A percentile compares a stretch with the other conserved stretches of the same genome.
phyloP scores from a whole-genome alignment of 2,329 filamentous ascomycete species.

The Conoideocrella luteorostrata region DNA sequence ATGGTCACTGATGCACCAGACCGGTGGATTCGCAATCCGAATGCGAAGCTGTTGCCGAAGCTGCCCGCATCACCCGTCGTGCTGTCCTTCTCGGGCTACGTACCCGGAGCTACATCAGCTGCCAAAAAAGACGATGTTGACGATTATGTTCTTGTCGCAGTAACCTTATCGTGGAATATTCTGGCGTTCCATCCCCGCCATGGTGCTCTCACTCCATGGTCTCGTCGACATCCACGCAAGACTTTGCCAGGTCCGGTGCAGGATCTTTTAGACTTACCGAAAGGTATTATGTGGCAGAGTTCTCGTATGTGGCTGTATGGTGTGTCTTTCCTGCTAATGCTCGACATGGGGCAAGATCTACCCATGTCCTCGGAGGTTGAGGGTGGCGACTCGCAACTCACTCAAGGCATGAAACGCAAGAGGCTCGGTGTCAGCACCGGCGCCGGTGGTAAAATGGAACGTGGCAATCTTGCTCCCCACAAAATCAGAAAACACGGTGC shows the following conservation, averaged over 20 bases:
- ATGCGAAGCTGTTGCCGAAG: constrained; percentile 61
- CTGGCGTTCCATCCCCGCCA: constrained; percentile 73
- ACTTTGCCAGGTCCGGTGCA: constrained; percentile 69
- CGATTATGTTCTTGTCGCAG: constrained; percentile 47
- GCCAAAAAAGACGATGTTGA: constrained; percentile 22
- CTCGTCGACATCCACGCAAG: constrained; percentile 70
- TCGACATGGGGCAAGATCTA: constrained; percentile 73
- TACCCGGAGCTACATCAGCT: constrained; percentile 25
- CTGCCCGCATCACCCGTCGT: constrained; percentile 59
- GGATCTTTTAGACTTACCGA: constrained; percentile 69
- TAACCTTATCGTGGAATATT: constrained; percentile 56
- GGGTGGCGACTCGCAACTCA: constrained; percentile 21
- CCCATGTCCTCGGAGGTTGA: constrained; percentile 21
- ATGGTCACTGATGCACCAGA: constrained; percentile 35
- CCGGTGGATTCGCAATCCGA: constrained; percentile 70
- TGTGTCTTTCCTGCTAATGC: constrained; percentile 81
- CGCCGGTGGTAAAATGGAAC: constrained; percentile 47
- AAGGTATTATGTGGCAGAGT: constrained; percentile 80
- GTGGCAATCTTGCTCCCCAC: constrained; percentile 37
- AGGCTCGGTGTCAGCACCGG: constrained; percentile 41
- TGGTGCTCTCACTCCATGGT: constrained; percentile 78
- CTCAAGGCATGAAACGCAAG: constrained; percentile 47
- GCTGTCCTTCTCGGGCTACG: constrained; percentile 58
- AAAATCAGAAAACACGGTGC: constrained; percentile 34
- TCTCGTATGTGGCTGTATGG: constrained; percentile 82